Evolutionary conservation across 139 green algal genomes (phyloP), one percentile per base, ranked within the genome.

Genomic region (Zygnema circumcarinatum): DNA sequence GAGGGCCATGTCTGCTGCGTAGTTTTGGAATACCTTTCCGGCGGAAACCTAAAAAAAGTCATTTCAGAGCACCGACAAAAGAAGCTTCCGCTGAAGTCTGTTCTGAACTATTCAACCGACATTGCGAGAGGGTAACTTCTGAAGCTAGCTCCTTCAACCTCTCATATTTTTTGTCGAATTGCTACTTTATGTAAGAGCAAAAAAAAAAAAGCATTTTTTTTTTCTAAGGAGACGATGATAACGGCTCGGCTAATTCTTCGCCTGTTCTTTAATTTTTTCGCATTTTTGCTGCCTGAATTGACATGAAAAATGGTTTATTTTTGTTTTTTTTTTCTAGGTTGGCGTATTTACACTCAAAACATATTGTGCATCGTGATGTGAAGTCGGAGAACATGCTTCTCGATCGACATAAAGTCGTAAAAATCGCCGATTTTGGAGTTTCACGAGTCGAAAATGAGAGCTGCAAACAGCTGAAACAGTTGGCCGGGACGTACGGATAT

Each of bases 301-400:
- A 0, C 33, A 76, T 39, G 32, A 0, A 16, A 72, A 42, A 25
- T 36, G 33, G 33, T 1, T 41, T 76, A 1, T 69, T 0, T 83
- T 41, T 69, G 0, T 69, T 11, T 32, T 36, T 38, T n/a, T 36
- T 0, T 36, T 80, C 36, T 53, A 84, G 78, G 40, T 29, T 84
- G 78, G 96, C 96, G 76, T 96, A 98, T 87, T 90, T 98, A 52
- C 95, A 98, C 74, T 92, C 95, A 83, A 83, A 93, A 32, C 94
- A 95, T 39, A 95, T 96, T 35, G 84, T 96, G 40, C 95, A 96
- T 91, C 68, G 85, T 33, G 85, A 92, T 74, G 54, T 91, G 33
- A 87, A 90, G 85, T 89, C 1, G 29, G 85, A 85, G 22, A 92
- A 92, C 42, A 85, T 92, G 2, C 88, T 92, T 38, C 47, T 92